Evolutionary conservation across 495 filamentous ascomycete species (phyloP).

Genomic region (Xylaria scruposa): DNA sequence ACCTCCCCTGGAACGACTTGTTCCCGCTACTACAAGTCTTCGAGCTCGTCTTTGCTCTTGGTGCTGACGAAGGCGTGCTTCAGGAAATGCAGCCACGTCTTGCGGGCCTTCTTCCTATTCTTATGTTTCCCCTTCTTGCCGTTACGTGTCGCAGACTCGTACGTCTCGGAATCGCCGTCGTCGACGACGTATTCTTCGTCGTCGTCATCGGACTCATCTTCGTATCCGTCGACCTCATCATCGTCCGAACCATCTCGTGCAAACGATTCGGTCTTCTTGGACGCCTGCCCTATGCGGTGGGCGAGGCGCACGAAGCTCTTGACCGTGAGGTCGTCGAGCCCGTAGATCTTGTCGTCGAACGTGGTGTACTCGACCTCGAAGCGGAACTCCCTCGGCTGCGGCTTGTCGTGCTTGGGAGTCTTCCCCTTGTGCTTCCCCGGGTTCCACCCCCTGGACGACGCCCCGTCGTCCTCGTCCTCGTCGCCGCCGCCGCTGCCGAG

Average conservation of each 20-base stretch:
- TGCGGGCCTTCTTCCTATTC: slow-evolving; percentile 54
- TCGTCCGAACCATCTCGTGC: slow-evolving; percentile 21
- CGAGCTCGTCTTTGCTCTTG: slow-evolving; percentile 65
- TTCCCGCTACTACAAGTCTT: slow-evolving; percentile 39
- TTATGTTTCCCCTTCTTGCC: slow-evolving; percentile 52
- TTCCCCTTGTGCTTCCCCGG: slow-evolving; percentile 65
- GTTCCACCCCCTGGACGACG: slow-evolving; percentile 48
- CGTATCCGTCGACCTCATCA: slow-evolving; percentile 9
- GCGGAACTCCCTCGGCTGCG: slow-evolving; percentile 66
- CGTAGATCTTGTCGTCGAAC: slow-evolving; percentile 73
- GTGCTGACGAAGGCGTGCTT: slow-evolving; percentile 80
- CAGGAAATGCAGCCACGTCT: slow-evolving; percentile 78
- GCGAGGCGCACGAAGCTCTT: slow-evolving; percentile 81
- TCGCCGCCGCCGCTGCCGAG: slow-evolving; percentile 36
- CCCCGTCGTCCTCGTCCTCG: slow-evolving; percentile 11
- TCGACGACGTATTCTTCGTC: slow-evolving; percentile 6
- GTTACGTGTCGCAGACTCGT: neutral
- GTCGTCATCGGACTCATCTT: slow-evolving; percentile 12
- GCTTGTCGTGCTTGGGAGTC: slow-evolving; percentile 52
- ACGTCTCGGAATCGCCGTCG: slow-evolving; percentile 24
- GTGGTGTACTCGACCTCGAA: slow-evolving; percentile 91
- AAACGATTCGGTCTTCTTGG: slow-evolving; percentile 32
- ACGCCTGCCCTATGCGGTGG: slow-evolving; percentile 68
- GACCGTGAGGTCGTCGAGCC: slow-evolving; percentile 84
- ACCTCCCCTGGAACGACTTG: no score